phyloP scores from a whole-genome alignment of 2,329 filamentous ascomycete species.

The Ceratocystis smalleyi region DNA sequence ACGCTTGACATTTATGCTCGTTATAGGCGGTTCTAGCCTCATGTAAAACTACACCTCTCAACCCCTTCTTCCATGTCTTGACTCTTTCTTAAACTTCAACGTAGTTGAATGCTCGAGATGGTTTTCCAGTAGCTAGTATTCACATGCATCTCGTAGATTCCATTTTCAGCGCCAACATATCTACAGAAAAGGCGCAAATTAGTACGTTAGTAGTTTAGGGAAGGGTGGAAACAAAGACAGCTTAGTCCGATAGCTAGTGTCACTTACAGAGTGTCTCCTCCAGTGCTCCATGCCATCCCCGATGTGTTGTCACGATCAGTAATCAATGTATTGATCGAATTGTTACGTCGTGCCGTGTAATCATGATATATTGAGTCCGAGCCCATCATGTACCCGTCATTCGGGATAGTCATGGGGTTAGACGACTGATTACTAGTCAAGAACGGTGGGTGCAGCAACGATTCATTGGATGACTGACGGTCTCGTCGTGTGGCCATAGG shows the following conservation, averaged over 20 bases:
- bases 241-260: neutral
- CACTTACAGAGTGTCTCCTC: slow-evolving; percentile 44
- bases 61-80: slow-evolving; percentile 16
- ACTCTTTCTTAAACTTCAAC: slow-evolving; percentile 23
- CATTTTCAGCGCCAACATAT: slow-evolving; percentile 51
- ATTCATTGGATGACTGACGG: no score
- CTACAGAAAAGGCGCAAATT: slow-evolving; percentile 24
- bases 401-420: neutral
- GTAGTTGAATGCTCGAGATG: slow-evolving; percentile 39
- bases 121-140: slow-evolving; percentile 46
- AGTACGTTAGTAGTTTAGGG: neutral
- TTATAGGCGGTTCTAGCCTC: neutral
- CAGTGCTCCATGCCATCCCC: slow-evolving; percentile 46
- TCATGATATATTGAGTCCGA: neutral
- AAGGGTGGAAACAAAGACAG: neutral
- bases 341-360: neutral
- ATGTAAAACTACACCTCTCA: neutral
- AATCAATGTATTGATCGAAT: slow-evolving; percentile 17
- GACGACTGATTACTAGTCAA: neutral
- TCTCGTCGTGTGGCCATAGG: no score
- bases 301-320: slow-evolving; percentile 43
- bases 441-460: no score
- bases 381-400: neutral
- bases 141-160: slow-evolving; percentile 59
- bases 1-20: neutral